Base-by-base conservation (phyloP, 495 filamentous ascomycete species). In the Penicillium mononematosum region DNA sequence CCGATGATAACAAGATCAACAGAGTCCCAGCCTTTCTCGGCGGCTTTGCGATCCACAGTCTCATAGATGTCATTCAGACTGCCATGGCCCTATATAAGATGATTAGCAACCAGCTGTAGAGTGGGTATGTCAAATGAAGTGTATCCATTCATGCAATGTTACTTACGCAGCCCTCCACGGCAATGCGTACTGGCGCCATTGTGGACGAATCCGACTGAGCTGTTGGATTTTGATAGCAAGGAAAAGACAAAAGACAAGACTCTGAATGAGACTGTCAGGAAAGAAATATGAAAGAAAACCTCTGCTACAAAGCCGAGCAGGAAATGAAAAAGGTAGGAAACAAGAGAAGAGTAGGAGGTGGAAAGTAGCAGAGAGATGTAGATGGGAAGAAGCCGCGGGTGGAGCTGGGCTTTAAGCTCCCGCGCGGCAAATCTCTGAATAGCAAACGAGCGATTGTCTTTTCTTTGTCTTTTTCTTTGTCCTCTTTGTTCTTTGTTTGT, bases 11-110 rank as follows among this genome's bases (percentile, higher is more conserved):
- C 73, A 8, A 93, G 66, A 65, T 96, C 92, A 17, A 96, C 82
- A 20, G 79, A 81, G 58, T 86, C 81, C 90, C 90, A 96, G 9
- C 80, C 78, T 53, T 87, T 85, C 45, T 80, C 68, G 44, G 83
- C 71, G 63, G 84, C 85, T 12, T 89, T 73, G 38, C 74, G 75
- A 17, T 81, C 71, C 24, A 95, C 80, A 9, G 88, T 85, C 0
- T 88, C 82, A 66, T 98, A 98, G 52, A 98, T 97, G 24, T 88
- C 88, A 61, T 96, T 79, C 36, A 98, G 82, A 10, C 87, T 88
- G 34, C 94, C 94, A 72, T 98, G 94, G 45, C 91, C 94, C 91
- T 93, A 54, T 38, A 48, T 32, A 9, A 32, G 14, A 12, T 39
- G 36, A 48, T 66, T 58, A 70, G 43, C 43, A 50, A 56, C 31